A percentile compares a stretch with the other conserved stretches of the same genome.
Evolutionary conservation across 202 grass and related monocot species (phyloP).

Genomic region (Digitaria exilis): DNA sequence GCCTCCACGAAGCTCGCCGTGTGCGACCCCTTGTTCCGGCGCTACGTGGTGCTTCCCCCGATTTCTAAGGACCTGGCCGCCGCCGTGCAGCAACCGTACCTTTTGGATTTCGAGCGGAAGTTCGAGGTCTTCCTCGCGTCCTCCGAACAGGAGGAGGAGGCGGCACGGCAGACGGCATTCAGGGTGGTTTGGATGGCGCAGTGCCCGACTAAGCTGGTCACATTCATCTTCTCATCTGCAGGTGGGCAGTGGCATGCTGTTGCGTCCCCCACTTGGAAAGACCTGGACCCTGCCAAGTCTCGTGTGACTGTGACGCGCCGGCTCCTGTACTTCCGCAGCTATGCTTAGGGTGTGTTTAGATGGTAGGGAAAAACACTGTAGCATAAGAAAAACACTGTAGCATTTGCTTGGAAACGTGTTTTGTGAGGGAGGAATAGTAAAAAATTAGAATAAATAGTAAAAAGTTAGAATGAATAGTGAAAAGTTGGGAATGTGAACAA

Average conservation of each 20-base stretch:
- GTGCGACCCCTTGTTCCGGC: conserved; percentile 19
- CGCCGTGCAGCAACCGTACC: neutral
- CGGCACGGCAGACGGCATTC: neutral
- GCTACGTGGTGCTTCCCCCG: neutral
- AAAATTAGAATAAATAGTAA: too few species aligned
- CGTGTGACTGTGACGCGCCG: neutral
- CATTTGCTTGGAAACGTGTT: too few species aligned
- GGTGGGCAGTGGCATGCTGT: neutral
- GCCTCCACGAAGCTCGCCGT: neutral
- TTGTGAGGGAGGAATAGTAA: too few species aligned
- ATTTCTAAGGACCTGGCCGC: neutral
- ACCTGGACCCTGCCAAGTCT: neutral
- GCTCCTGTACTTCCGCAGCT: neutral
- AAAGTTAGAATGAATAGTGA: too few species aligned
- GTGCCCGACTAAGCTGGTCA: neutral
- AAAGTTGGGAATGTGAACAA: too few species aligned
- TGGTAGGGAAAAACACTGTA: too few species aligned
- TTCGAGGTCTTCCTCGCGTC: conserved; percentile 1
- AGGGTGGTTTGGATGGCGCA: neutral
- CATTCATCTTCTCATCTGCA: neutral
- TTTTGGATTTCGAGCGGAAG: neutral
- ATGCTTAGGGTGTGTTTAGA: too few species aligned
- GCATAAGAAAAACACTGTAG: too few species aligned
- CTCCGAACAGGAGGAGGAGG: neutral
- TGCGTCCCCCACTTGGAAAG: neutral